phyloP scores from a whole-genome alignment of 352 stramenopile species.

The Phytophthora europaea region DNA sequence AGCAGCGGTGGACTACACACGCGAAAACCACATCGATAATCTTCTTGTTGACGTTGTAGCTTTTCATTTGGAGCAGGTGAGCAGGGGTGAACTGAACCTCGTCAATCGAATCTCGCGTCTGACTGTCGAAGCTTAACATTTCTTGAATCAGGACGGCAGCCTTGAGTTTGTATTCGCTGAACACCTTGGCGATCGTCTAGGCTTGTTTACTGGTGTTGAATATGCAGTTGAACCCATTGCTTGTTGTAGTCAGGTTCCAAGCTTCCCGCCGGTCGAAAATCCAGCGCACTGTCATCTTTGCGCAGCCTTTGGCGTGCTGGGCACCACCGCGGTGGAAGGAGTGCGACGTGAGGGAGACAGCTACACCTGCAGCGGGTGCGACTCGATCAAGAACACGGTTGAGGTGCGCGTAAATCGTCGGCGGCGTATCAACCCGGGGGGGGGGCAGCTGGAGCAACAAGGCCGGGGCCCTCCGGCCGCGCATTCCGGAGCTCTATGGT shows the following conservation, averaged over 20 bases:
- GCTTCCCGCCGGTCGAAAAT: slow-evolving; percentile 2
- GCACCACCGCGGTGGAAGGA: neutral
- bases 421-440: neutral
- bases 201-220: neutral
- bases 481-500: too few species aligned
- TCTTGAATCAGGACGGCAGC: too few species aligned
- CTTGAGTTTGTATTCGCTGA: too few species aligned
- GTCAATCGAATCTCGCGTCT: neutral
- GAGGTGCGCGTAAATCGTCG: slow-evolving; percentile 6
- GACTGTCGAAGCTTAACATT: neutral
- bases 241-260: slow-evolving; percentile 12
- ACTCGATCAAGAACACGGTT: slow-evolving; percentile 3
- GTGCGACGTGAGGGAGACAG: neutral
- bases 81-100: neutral
- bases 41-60: neutral
- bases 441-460: too few species aligned
- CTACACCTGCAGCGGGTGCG: neutral
- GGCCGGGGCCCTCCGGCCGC: too few species aligned
- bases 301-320: neutral
- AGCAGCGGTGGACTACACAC: neutral
- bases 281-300: neutral
- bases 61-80: neutral
- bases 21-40: neutral
- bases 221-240: slow-evolving; percentile 1
- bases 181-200: neutral